Evolutionary conservation across 1,284 basidiomycete genomes (phyloP), one percentile per base, ranked within the genome.

Genomic region (Xerocomus nothofagi): DNA sequence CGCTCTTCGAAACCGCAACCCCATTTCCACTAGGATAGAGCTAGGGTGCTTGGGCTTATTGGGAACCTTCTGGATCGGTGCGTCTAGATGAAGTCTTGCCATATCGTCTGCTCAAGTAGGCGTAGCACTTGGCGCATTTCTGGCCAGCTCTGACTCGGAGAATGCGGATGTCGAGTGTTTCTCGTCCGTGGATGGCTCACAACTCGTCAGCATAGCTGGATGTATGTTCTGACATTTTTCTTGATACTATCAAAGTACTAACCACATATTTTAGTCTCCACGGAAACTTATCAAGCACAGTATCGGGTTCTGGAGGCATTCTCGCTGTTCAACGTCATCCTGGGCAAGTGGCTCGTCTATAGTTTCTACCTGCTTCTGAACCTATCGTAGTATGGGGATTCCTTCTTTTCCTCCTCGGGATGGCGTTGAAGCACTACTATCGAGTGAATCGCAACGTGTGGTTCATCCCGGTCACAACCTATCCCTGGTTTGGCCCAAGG

Each of bases 151-250:
- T 23, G 81, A 82, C 57, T 81, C 86, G 20, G 82, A 87, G 63
- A 75, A 78, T 57, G 88, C 88, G 21, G 84, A 88, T 61, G 88
- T 91, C 18, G 87, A 91, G 66, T 91, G 88, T 63, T 91, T 81
- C 65, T 74, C 82, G 29, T 79, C 84, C 32, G 68, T 68, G 42
- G 76, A 76, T 41, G 70, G 71, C 33, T 72, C 75, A 51, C 74
- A 75, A 27, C 70, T 84, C 39, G 76, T 85, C 32, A 77, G 81
- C 41, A 74, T 75, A 44, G 71, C 74, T 44, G 75, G 76, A 53
- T 88, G 87, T 89, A 61, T 69, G 86, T 75, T 31, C 39, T 32
- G 20, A 2, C 24, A 30, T 39, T 45, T 49, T 46, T 27, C 41
- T 49, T 47, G 23, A 27, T 37, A 12, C 21, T 5, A 8, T 17